Evolutionary conservation across 1,284 basidiomycete species (phyloP).

Genomic region (Bjerkandera adusta): DNA sequence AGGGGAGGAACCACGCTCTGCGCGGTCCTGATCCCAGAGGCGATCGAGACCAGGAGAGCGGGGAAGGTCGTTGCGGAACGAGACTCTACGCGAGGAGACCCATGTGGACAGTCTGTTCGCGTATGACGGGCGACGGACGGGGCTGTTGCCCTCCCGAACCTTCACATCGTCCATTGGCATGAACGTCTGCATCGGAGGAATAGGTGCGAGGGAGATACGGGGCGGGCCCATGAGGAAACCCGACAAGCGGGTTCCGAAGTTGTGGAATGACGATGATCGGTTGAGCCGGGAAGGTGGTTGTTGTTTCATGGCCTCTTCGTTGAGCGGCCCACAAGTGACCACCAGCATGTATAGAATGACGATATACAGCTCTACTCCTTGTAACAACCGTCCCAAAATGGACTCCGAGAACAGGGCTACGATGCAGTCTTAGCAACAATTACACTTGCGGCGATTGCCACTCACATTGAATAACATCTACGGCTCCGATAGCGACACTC

Average conservation of each 20-base stretch:
- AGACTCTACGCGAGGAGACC: conserved; percentile 16
- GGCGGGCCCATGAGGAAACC: conserved; percentile 32
- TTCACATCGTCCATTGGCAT: conserved; percentile 2
- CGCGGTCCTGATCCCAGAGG: conserved; percentile 35
- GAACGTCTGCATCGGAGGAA: conserved; percentile 20
- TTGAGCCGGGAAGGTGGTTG: conserved; percentile 30
- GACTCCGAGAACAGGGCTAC: conserved; percentile 69
- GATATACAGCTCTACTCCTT: conserved; percentile 64
- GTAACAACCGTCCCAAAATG: conserved; percentile 66
- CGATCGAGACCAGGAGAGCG: conserved; percentile 13
- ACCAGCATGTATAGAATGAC: conserved; percentile 58
- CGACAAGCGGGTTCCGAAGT: conserved; percentile 25
- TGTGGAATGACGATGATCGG: conserved; percentile 26
- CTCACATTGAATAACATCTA: conserved; percentile 60
- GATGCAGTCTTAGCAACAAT: conserved; percentile 2
- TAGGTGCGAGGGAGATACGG: conserved; percentile 23
- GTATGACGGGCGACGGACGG: background rate
- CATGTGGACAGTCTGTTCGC: conserved; percentile 20
- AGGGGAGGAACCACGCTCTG: conserved; percentile 30
- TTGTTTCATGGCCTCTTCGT: no score
- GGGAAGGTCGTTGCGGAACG: conserved; percentile 16
- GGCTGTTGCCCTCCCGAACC: background rate
- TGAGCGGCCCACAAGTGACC: conserved; percentile 50
- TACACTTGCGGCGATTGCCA: conserved; percentile 16
- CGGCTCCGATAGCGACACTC: conserved; percentile 51